These are phyloP conservation scores for Leccinum disarticulatum DNA, from an alignment of 768 basidiomycete species.

Conservation along the genomic window DNA sequence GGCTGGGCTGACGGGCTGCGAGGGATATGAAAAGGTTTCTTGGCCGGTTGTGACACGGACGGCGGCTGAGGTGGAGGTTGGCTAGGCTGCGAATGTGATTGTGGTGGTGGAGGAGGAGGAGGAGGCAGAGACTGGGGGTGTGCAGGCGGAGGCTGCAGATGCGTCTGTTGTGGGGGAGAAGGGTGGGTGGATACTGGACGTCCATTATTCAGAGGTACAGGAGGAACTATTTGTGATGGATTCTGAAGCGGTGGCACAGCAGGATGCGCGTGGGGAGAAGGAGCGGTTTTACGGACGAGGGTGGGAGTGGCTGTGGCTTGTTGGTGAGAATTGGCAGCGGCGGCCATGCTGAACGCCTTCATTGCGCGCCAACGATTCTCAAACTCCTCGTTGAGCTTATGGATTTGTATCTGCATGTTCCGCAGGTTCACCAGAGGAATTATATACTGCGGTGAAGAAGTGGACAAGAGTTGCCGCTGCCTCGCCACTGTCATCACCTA, in stretches of 20 bases:
- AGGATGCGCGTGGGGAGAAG: constrained; percentile 5
- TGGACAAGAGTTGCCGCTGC: constrained; percentile 27
- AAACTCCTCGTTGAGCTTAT: constrained; percentile 42
- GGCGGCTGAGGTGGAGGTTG: constrained; percentile 13
- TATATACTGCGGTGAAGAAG: constrained; percentile 32
- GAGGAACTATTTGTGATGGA: constrained; percentile 18
- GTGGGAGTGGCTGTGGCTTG: not conserved
- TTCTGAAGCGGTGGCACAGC: constrained; percentile 22
- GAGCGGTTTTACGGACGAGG: constrained; percentile 3
- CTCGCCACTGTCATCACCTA: constrained; percentile 47
- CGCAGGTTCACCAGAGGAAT: constrained; percentile 40
- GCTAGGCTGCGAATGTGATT: constrained; percentile 10
- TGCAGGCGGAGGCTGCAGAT: constrained; percentile 5
- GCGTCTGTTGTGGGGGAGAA: constrained; percentile 13
- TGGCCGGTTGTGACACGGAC: constrained; percentile 8
- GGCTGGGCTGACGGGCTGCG: constrained; percentile 25
- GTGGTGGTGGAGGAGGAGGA: not conserved
- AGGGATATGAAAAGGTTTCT: constrained; percentile 21
- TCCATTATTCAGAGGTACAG: constrained; percentile 26
- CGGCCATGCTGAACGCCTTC: constrained; percentile 14
- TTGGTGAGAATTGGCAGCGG: constrained; percentile 6
- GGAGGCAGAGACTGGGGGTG: constrained; percentile 11
- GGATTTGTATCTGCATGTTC: constrained; percentile 44
- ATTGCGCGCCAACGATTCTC: constrained; percentile 29
- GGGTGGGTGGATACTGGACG: constrained; percentile 34